Conservation (phyloP, 1,139 yeast genomes). For the Diutina rugosa region DNA sequence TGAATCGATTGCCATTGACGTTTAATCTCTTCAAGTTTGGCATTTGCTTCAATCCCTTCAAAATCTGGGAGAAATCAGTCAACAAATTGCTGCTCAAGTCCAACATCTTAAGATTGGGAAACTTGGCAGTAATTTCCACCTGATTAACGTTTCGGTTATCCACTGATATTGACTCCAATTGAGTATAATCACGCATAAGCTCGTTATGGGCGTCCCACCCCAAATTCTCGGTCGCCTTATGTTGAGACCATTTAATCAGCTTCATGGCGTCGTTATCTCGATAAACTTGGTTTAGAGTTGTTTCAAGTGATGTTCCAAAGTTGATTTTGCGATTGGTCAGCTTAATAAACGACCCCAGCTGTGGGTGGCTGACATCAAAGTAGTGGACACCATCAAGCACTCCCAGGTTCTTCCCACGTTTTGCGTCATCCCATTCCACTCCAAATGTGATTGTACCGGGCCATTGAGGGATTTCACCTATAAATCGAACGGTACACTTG, state of each 20-base stretch:
- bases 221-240: slow-evolving; percentile 43
- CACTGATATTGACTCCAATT: slow-evolving; percentile 27
- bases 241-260: slow-evolving; percentile 25
- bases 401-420: slow-evolving; percentile 50
- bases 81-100: slow-evolving; percentile 57
- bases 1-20: slow-evolving; percentile 53
- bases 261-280: slow-evolving; percentile 12
- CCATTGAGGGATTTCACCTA: slow-evolving; percentile 53
- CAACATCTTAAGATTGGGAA: slow-evolving; percentile 23
- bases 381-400: slow-evolving; percentile 26
- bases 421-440: slow-evolving; percentile 70
- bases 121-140: slow-evolving; percentile 1
- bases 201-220: slow-evolving; percentile 50
- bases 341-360: slow-evolving; percentile 61
- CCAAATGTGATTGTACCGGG: slow-evolving; percentile 45
- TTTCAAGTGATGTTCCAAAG: slow-evolving; percentile 19
- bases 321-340: slow-evolving; percentile 18
- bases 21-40: slow-evolving; percentile 30
- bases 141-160: slow-evolving; percentile 1
- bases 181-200: slow-evolving; percentile 32
- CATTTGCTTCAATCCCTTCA: slow-evolving; percentile 20
- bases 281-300: slow-evolving; percentile 41
- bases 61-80: slow-evolving; percentile 22
- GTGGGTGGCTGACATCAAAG: slow-evolving; percentile 19
- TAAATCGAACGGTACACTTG: slow-evolving; percentile 46